Evolutionary conservation across 2,329 filamentous ascomycete species (phyloP).

Genomic region (Penicillium sumatraense): DNA sequence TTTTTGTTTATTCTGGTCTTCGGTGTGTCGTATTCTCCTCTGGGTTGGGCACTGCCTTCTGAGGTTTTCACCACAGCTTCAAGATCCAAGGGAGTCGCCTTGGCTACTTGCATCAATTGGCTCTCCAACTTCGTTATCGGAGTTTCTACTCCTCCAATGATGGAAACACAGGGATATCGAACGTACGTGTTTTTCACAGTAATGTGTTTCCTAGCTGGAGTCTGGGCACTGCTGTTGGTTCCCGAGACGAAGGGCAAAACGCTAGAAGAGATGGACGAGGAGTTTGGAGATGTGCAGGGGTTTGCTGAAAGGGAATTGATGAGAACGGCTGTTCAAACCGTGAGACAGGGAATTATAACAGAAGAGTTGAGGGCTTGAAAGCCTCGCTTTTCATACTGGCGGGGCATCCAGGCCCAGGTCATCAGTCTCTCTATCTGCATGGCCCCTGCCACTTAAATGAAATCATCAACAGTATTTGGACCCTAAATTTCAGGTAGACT

Average conservation of each 20-base stretch:
- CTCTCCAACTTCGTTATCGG: conserved; percentile 45
- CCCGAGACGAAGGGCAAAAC: conserved; percentile 3
- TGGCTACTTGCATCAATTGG: conserved; percentile 40
- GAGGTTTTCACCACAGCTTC: conserved; percentile 43
- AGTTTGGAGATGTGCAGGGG: not conserved
- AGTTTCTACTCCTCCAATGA: conserved; percentile 40
- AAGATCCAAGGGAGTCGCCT: conserved; percentile 44
- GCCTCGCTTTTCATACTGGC: not conserved
- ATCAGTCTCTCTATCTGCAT: too few relatives aligned
- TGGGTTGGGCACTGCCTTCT: conserved; percentile 41
- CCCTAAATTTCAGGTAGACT: not conserved
- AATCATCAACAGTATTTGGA: not conserved
- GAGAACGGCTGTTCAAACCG: not conserved
- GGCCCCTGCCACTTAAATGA: too few relatives aligned
- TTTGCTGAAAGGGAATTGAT: not conserved
- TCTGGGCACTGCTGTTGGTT: conserved; percentile 26
- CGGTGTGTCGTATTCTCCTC: not conserved
- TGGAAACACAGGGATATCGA: conserved; percentile 35
- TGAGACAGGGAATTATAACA: not conserved
- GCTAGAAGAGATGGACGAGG: not conserved
- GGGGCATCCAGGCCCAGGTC: too few relatives aligned
- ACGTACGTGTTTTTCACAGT: conserved; percentile 44
- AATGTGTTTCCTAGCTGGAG: conserved; percentile 11
- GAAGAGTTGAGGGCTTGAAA: not conserved
- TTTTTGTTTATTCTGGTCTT: not conserved